phyloP scores from a whole-genome alignment of 768 basidiomycete genomes.

The Russula vinacea region DNA sequence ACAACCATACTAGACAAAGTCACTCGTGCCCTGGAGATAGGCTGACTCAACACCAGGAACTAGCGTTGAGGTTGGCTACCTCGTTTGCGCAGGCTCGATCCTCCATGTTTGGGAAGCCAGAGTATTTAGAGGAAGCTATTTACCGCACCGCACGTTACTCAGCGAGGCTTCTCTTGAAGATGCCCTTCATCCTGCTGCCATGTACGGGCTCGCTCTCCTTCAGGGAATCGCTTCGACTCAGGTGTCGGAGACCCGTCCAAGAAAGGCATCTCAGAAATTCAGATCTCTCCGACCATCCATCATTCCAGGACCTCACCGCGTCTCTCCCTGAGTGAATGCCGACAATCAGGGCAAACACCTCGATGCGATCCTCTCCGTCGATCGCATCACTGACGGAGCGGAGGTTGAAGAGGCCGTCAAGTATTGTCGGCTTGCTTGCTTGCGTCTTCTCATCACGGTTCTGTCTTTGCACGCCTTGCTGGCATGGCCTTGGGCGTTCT shows the following conservation, averaged over 20 bases:
- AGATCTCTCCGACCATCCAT: background rate
- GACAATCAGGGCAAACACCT: background rate
- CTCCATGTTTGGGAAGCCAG: background rate
- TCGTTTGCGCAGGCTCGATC: background rate
- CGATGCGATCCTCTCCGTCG: background rate
- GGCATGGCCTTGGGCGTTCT: background rate
- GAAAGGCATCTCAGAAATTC: background rate
- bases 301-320: background rate
- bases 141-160: background rate
- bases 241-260: background rate
- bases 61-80: background rate
- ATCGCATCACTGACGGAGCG: background rate
- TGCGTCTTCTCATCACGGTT: background rate
- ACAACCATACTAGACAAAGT: background rate
- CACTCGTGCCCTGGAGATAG: background rate
- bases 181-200: background rate
- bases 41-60: background rate
- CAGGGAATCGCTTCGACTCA: background rate
- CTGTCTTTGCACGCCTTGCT: background rate
- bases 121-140: background rate
- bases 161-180: background rate
- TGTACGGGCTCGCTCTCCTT: background rate
- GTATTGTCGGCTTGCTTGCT: background rate
- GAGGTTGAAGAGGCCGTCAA: background rate
- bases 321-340: background rate